Conservation (phyloP, 2,329 filamentous ascomycete species). For the Trichoderma arundinaceum region DNA sequence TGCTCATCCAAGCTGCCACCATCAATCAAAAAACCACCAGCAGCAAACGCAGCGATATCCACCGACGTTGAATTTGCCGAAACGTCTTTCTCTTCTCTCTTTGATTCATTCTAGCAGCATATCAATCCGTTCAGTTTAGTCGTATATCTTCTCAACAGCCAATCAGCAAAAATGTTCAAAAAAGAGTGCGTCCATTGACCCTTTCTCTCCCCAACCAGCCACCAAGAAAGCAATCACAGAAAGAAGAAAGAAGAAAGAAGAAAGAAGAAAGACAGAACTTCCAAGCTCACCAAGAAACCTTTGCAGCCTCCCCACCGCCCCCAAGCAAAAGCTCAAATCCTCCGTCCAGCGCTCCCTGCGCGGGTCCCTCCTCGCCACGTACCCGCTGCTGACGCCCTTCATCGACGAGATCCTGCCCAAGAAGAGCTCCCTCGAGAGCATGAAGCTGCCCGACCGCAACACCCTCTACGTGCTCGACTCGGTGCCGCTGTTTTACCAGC, state of each 20-base stretch:
- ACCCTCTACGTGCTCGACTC: constrained; percentile 83
- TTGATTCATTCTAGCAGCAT: background rate
- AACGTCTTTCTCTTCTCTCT: too few species aligned
- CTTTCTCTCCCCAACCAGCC: constrained; percentile 5
- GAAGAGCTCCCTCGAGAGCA: constrained; percentile 85
- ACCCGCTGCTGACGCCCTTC: constrained; percentile 82
- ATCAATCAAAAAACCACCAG: background rate
- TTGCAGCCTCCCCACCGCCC: constrained; percentile 72
- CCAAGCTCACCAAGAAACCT: too few species aligned
- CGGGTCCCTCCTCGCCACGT: constrained; percentile 79
- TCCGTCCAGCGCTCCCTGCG: constrained; percentile 89
- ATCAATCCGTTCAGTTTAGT: background rate
- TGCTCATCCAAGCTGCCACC: constrained; percentile 1
- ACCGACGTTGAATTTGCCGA: too few species aligned
- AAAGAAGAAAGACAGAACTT: background rate
- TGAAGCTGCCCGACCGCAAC: constrained; percentile 91
- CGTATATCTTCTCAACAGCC: constrained; percentile 3
- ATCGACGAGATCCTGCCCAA: constrained; percentile 96
- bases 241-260: background rate
- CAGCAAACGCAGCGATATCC: too few species aligned
- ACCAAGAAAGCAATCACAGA: background rate
- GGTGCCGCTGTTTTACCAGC: constrained; percentile 89
- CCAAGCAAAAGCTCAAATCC: constrained; percentile 97
- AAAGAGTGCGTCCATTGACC: constrained; percentile 71
- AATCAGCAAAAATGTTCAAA: constrained; percentile 75